A percentile compares a stretch with the other conserved stretches of the same genome.
These are phyloP conservation scores for Leccinum angustisporum DNA, from an alignment of 1,284 basidiomycete genomes.

Conservation along the genomic window DNA sequence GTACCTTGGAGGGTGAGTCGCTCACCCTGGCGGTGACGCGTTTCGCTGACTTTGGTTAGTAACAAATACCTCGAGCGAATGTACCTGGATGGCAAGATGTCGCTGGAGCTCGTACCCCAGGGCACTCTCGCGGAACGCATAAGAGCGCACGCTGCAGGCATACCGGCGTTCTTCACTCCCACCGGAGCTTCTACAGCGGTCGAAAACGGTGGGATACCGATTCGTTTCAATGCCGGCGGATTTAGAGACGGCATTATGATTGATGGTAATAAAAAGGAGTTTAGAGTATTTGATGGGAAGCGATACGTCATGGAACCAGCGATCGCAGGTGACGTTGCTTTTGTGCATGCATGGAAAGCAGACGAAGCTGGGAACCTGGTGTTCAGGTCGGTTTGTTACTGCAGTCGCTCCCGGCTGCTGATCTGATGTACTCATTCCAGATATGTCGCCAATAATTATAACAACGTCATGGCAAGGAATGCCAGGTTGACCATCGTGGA, in stretches of 20 bases:
- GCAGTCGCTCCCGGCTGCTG: neutral
- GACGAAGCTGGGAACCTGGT: conserved; percentile 85
- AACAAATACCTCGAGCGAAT: conserved; percentile 74
- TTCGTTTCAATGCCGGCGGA: conserved; percentile 62
- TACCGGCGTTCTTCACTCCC: conserved; percentile 92
- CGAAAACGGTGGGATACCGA: conserved; percentile 44
- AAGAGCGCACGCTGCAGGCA: conserved; percentile 87
- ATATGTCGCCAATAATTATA: conserved; percentile 88
- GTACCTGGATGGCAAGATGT: conserved; percentile 79
- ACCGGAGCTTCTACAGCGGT: conserved; percentile 83
- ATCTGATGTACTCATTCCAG: conserved; percentile 37
- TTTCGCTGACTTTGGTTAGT: conserved; percentile 36
- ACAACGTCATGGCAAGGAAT: conserved; percentile 80
- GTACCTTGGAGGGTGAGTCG: conserved; percentile 76
- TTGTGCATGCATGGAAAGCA: conserved; percentile 94
- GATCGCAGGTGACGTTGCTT: conserved; percentile 85
- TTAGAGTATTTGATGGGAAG: conserved; percentile 77
- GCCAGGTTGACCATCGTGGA: conserved; percentile 89
- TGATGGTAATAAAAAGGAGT: conserved; percentile 66
- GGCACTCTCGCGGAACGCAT: conserved; percentile 89
- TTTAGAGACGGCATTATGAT: conserved; percentile 60
- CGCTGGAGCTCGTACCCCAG: conserved; percentile 86
- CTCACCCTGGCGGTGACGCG: neutral
- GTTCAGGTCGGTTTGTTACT: conserved; percentile 57
- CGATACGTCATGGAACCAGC: conserved; percentile 86